phyloP scores from a whole-genome alignment of 257 asterid genomes.

The Ballota nigra region DNA sequence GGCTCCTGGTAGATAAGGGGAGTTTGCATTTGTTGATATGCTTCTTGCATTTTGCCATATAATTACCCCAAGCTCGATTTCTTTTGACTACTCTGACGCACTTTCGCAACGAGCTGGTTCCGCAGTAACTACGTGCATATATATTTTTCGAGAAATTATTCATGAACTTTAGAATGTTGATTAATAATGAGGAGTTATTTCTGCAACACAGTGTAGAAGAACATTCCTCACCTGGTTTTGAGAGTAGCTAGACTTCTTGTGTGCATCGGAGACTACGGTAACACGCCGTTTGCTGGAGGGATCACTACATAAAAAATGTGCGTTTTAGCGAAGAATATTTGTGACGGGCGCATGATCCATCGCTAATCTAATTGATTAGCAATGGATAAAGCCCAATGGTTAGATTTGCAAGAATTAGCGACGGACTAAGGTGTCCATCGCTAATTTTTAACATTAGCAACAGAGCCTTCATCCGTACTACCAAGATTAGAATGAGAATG shows the following conservation, averaged over 20 bases:
- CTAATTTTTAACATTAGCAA: no score
- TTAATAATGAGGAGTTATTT: neutral
- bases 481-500: no score
- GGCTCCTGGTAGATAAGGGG: slow-evolving; percentile 73
- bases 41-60: slow-evolving; percentile 90
- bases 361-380: no score
- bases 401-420: no score
- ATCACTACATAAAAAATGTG: no score
- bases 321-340: no score
- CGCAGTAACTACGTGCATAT: slow-evolving; percentile 57
- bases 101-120: slow-evolving; percentile 63
- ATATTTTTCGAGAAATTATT: no score
- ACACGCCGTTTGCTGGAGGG: slow-evolving; percentile 90
- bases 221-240: slow-evolving; percentile 62
- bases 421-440: no score
- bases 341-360: no score
- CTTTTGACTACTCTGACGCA: slow-evolving; percentile 56
- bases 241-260: slow-evolving; percentile 86
- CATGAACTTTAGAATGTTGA: slow-evolving; percentile 3
- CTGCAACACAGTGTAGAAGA: neutral
- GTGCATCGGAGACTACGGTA: slow-evolving; percentile 96
- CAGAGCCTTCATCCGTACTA: no score
- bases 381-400: no score
- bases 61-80: slow-evolving; percentile 77
- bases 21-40: slow-evolving; percentile 83